Base-by-base conservation (phyloP, 768 basidiomycete genomes). In the Collybia sordida region DNA sequence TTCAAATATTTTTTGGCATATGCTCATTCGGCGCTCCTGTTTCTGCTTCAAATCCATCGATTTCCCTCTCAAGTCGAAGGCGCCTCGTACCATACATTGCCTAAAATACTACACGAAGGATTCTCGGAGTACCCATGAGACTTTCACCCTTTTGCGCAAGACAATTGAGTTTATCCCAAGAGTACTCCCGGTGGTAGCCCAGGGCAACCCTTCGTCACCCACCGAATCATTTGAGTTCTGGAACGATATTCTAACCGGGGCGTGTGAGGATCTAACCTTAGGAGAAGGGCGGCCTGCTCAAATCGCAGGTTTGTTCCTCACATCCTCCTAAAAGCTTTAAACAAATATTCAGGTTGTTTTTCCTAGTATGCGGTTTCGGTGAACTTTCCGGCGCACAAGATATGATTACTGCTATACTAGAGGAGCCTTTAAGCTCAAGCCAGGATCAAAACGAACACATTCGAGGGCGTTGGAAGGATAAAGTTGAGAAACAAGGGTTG, bases 391-490 rank as follows among this genome's bases (percentile, higher is more conserved):
- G 72, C 31, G 72, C 81, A 6, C 68, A 69, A 31, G 81, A 85
- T 24, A 66, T 92, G 3, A 79, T 91, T 17, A 82, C 82, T 4
- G 86, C 88, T 6, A 72, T 92, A 28, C 70, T 92, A 14, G 79
- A 85, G 38, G 83, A 90, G 47, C 88, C 88, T 12, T 78, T 92
- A 55, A 71, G 74, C 2, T 79, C 81, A n/a, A 77, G 81, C 53
- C 51, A 70, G 21, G 58, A 64, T 3, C 72, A 77, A 50, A 74
- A 70, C 43, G 65, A 70, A 25, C 58, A 60, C 6, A 58, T 88
- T 19, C 73, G 71, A 45, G 59, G 70, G 35, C 73, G 88, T 25
- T 86, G 86, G 82, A 61, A 65, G 36, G 52, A 60, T 18, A 46
- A 50, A 17, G 45, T 47, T 31, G 47, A 56, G 31, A 57, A 55